Conservation (phyloP, 2,329 filamentous ascomycete species). For the Ilyonectria robusta region DNA sequence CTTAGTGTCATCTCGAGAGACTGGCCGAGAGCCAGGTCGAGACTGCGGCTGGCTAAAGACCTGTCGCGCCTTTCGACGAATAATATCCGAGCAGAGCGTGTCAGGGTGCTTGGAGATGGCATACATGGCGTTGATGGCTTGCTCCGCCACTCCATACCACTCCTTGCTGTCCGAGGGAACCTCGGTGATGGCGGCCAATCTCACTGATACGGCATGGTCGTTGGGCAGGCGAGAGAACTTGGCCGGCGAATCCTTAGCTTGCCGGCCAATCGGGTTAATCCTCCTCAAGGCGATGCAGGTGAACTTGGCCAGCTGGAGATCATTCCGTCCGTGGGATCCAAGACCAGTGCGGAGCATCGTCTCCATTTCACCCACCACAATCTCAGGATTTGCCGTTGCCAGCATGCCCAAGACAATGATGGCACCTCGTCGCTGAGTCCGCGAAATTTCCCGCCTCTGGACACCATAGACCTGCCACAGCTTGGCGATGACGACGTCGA, state of each 20-base stretch:
- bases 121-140: conserved; percentile 96
- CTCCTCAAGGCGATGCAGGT: conserved; percentile 93
- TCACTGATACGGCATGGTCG: conserved; percentile 88
- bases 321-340: conserved; percentile 82
- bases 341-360: conserved; percentile 93
- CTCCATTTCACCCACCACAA: conserved; percentile 95
- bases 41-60: conserved; percentile 74
- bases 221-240: conserved; percentile 87
- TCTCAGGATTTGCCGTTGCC: conserved; percentile 90
- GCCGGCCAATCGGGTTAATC: conserved; percentile 88
- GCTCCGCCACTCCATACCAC: conserved; percentile 96
- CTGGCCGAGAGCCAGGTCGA: conserved; percentile 60
- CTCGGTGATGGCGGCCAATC: conserved; percentile 87
- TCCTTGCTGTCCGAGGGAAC: conserved; percentile 92
- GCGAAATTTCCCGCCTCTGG: conserved; percentile 93
- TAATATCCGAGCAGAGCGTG: conserved; percentile 89
- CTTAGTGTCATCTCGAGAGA: conserved; percentile 60
- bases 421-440: conserved; percentile 88
- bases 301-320: conserved; percentile 92
- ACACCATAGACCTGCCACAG: conserved; percentile 98
- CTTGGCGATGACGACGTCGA: conserved; percentile 89
- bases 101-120: conserved; percentile 94
- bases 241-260: conserved; percentile 78
- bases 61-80: conserved; percentile 86
- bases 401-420: conserved; percentile 99